Evolutionary conservation across 495 filamentous ascomycete genomes (phyloP).

Genomic region (Mycothermus thermophilus): DNA sequence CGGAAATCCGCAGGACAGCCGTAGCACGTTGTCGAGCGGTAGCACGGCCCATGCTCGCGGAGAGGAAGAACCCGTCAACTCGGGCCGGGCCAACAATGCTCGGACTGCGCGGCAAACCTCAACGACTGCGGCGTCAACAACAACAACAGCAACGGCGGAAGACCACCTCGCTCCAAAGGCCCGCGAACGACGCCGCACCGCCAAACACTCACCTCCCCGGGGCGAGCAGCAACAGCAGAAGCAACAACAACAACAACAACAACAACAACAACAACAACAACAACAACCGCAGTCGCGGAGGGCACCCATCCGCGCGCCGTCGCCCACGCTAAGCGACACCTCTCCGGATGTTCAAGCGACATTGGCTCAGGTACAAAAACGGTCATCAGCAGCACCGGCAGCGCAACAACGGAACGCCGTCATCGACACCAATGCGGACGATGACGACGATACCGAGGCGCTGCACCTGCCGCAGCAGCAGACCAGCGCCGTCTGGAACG

Average conservation of each 20-base stretch:
- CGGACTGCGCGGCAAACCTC: not conserved
- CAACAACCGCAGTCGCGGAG: not conserved
- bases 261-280: no score
- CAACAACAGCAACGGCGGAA: not conserved
- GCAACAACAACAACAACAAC: no score
- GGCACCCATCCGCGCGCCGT: not conserved
- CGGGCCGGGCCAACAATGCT: not conserved
- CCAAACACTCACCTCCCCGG: no score
- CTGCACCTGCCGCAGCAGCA: no score
- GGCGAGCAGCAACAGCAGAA: no score
- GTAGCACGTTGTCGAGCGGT: constrained; percentile 13
- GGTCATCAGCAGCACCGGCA: no score
- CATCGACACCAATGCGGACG: no score
- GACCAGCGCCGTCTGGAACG: constrained; percentile 15
- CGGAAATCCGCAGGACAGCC: constrained; percentile 17
- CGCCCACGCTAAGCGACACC: constrained; percentile 10
- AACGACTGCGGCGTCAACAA: not conserved
- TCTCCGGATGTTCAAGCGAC: constrained; percentile 24
- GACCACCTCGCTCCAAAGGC: constrained; percentile 1
- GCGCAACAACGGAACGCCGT: no score
- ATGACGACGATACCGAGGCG: no score
- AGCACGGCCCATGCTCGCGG: constrained; percentile 4
- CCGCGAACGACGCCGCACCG: constrained; percentile 1
- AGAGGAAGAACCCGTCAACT: constrained; percentile 8
- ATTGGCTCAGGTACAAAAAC: no score